Evolutionary conservation across 768 basidiomycete species (phyloP), one percentile per base, ranked within the genome.

Genomic region (Exidia glandulosa): DNA sequence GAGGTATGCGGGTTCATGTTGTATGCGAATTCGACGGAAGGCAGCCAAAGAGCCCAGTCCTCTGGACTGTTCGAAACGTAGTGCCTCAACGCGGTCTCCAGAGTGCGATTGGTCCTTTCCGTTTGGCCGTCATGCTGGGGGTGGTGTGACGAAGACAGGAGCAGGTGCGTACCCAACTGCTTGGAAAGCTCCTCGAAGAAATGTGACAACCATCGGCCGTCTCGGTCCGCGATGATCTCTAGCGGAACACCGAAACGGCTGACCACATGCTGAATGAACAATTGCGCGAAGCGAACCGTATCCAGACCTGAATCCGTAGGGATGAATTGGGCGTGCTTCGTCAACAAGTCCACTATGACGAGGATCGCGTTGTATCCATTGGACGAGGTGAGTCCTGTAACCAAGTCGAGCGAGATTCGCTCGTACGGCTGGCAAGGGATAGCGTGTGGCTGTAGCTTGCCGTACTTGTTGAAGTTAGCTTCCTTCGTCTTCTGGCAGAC

Each of bases 301-400:
- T 7, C 16, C 34, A 36, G 16, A 16, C 34, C 34, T 7, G 34
- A 61, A 36, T 62, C 58, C 54, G 67, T 65, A 0, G 77, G 76
- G 32, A 80, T 71, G 63, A 81, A 80, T 59, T 76, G 72, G 2
- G 72, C 74, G 59, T 67, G 67, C 56, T 75, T 74, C 19, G 76
- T 75, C 37, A 80, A 61, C 2, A 72, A 64, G 62, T 77, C 72
- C 25, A 73, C 71, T 29, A 80, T 60, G 5, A 75, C 72, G 50
- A 76, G 65, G 57, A 79, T 74, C 0, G 70, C 60, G 62, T 77
- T 65, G 60, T 68, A 76, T 3, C 70, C 70, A 52, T 73, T 66
- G 9, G 74, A 74, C 1, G 56, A 48, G 0, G 76, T 77, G 1
- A 80, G 73, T 9, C 69, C 57, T 13, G 34, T 31, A 2, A 61